Conservation (phyloP, 768 basidiomycete species). For the Boletus tylopilopsis region DNA sequence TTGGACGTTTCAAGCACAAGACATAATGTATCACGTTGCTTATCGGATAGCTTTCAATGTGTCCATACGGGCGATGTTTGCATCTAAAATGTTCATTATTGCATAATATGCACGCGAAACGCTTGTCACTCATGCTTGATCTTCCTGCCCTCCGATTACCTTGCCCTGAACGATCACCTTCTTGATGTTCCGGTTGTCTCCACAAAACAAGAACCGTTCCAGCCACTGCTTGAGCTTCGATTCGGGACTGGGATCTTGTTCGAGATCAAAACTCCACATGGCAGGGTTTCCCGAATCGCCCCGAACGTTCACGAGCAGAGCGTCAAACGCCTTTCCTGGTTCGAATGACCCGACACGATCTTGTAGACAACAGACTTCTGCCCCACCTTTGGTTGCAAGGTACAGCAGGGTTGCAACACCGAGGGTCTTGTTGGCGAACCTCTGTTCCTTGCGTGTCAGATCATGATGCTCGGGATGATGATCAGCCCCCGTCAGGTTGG, state of each 20-base stretch:
- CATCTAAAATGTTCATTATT: constrained; percentile 1
- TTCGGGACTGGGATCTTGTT: constrained; percentile 31
- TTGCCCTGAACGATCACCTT: constrained; percentile 82
- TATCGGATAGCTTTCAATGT: constrained; percentile 4
- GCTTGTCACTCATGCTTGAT: constrained; percentile 11
- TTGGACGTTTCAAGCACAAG: constrained; percentile 42
- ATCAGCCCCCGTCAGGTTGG: background rate
- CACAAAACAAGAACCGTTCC: constrained; percentile 83
- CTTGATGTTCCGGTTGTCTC: constrained; percentile 80
- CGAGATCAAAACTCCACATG: constrained; percentile 45
- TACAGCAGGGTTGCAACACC: constrained; percentile 74
- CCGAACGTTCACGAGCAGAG: constrained; percentile 64
- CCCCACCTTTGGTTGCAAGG: constrained; percentile 91
- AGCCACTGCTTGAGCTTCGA: constrained; percentile 51
- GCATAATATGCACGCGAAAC: constrained; percentile 5
- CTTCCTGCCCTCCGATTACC: constrained; percentile 65
- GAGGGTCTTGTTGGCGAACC: constrained; percentile 60
- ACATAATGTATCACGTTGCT: constrained; percentile 1
- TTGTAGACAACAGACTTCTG: constrained; percentile 71
- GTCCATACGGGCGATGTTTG: background rate
- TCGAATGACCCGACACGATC: constrained; percentile 71
- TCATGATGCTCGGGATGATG: background rate
- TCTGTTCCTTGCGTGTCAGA: constrained; percentile 3
- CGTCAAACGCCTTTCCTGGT: constrained; percentile 87
- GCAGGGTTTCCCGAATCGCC: constrained; percentile 51